Percentiles rank a stretch among this genome's conserved stretches.
These are phyloP conservation scores for Boletus sp. DNA, from an alignment of 768 basidiomycete genomes.

Conservation along the genomic window DNA sequence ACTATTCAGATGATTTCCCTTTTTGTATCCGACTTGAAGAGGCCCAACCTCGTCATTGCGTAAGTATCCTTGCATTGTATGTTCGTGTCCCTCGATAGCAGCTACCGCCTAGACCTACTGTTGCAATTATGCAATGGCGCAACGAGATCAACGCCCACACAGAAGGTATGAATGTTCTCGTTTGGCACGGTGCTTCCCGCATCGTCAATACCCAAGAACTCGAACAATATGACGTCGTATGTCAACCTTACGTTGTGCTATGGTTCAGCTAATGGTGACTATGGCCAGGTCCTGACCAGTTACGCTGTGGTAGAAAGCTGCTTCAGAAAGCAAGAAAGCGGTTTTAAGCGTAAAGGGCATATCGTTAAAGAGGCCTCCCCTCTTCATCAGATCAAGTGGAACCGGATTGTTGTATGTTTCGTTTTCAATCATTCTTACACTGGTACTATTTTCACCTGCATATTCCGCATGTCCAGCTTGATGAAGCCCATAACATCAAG, in stretches of 20 bases:
- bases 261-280: conserved; percentile 2
- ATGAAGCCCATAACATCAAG: conserved; percentile 98
- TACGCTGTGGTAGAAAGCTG: conserved; percentile 89
- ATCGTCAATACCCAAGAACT: conserved; percentile 65
- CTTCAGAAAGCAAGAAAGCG: conserved; percentile 89
- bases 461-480: conserved; percentile 50
- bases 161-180: conserved; percentile 73
- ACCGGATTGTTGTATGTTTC: conserved; percentile 62
- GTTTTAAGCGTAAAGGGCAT: conserved; percentile 82
- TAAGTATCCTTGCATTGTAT: conserved; percentile 35
- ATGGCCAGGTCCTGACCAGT: conserved; percentile 69
- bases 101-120: conserved; percentile 38
- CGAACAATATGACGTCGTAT: conserved; percentile 82
- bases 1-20: conserved; percentile 96
- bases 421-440: not conserved
- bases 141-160: conserved; percentile 91
- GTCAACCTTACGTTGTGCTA: conserved; percentile 18
- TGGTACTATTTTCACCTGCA: not conserved
- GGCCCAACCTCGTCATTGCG: conserved; percentile 92
- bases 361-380: conserved; percentile 88
- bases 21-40: conserved; percentile 70
- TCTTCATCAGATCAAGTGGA: conserved; percentile 83
- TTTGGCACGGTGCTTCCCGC: conserved; percentile 89
- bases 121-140: conserved; percentile 78
- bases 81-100: not conserved